Conservation (phyloP, 2,329 filamentous ascomycete species). For the Ophiostoma triangulosporum region DNA sequence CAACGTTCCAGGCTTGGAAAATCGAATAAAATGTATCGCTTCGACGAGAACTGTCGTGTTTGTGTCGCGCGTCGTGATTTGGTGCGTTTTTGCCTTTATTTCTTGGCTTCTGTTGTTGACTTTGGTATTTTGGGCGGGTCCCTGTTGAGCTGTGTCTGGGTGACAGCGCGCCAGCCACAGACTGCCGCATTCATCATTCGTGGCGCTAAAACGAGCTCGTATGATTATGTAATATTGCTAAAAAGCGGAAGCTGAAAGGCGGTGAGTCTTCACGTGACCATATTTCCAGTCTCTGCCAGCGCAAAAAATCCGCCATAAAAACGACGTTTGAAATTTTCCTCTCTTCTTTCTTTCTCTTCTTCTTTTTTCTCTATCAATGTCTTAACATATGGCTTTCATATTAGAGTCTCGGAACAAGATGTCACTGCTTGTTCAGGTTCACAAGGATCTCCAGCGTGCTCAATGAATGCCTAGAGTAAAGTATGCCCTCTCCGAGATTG, state of each 20-base stretch:
- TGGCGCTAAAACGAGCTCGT: conserved; percentile 1
- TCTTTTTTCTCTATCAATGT: conserved; percentile 52
- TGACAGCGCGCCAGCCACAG: not conserved
- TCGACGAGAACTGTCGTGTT: not conserved
- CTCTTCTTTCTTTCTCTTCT: conserved; percentile 24
- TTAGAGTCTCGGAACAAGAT: conserved; percentile 99
- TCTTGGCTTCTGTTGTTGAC: not conserved
- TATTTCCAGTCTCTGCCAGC: not conserved
- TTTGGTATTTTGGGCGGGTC: not conserved
- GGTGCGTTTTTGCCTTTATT: not conserved
- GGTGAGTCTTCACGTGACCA: conserved; percentile 6
- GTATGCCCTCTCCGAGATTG: conserved; percentile 53
- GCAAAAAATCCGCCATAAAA: conserved; percentile 7
- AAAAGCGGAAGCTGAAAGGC: not conserved
- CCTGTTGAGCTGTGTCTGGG: not conserved
- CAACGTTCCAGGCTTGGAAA: not conserved
- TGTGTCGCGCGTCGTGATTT: not conserved
- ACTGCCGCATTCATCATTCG: not conserved
- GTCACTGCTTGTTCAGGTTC: conserved; percentile 90
- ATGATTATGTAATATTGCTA: not conserved
- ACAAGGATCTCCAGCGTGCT: conserved; percentile 80
- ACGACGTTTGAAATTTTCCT: conserved; percentile 2
- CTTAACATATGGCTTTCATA: conserved; percentile 61
- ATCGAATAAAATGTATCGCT: not conserved
- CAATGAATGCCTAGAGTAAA: conserved; percentile 87